Base-by-base conservation (phyloP, 495 filamentous ascomycete genomes). In the Acidiella bohemica region DNA sequence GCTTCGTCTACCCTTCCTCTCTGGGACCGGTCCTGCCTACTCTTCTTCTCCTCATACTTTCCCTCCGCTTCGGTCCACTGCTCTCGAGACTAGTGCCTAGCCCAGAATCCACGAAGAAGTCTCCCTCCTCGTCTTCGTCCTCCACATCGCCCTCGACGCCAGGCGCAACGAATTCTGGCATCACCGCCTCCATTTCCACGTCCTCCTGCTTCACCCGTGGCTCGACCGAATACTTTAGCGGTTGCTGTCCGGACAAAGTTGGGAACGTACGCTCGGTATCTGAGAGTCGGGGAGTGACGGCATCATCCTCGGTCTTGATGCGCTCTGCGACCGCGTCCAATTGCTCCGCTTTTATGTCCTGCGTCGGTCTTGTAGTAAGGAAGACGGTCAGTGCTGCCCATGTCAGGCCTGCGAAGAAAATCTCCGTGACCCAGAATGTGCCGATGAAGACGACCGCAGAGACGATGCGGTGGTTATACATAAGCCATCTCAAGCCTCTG, bases 401-500 rank as follows among this genome's bases (percentile, higher is more conserved):
- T 0, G 62, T 70, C 1, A 79, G 1, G 5, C 64, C 57, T 44
- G 73, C 65, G 22, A 75, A 76, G 0, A 69, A 31, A 60, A 93
- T 67, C 48, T 81, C 81, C 1, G 71, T 62, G 7, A 54, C 57
- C 87, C 85, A 95, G 57, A 95, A 94, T 19, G 71, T 31, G 3
- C 54, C 60, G 3, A 73, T 81, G 39, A 80, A 80, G 2, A 80
- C 46, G 0, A 81, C 27, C 46, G 84, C 84, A 9, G 74, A 73
- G 1, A 75, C 55, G 21, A 87, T 43, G 25, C 77, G 74, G 61
- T 84, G 77, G 17, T 80, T 72, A 46, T 84, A 87, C 82, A 97
- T 93, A 20, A 84, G 51, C 78, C 81, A 87, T 41, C 73, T 56
- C 44, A 95, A 51, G 0, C 87, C 90, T 16, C 66, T 63, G 43